Evolutionary conservation across 2,329 filamentous ascomycete genomes (phyloP).

Genomic region (Hypoxylon rubiginosum): DNA sequence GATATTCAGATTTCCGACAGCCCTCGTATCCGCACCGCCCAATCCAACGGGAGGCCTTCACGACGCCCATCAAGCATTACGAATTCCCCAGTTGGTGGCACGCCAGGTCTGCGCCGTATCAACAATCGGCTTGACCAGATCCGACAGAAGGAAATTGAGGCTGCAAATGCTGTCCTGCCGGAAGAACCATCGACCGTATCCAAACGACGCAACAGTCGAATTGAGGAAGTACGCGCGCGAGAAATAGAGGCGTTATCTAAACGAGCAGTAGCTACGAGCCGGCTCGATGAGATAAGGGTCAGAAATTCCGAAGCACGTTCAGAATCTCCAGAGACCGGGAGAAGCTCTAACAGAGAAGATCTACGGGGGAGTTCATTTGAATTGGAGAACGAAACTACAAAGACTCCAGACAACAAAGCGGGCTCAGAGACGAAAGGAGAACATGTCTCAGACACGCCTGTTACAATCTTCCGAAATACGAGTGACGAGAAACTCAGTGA

Average conservation of each 20-base stretch:
- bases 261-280: constrained; percentile 62
- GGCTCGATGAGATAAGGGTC: constrained; percentile 67
- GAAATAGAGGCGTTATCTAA: constrained; percentile 62
- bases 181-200: constrained; percentile 36
- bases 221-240: constrained; percentile 63
- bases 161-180: constrained; percentile 45
- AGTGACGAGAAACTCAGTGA: constrained; percentile 22
- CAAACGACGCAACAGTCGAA: constrained; percentile 57
- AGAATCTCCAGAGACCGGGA: constrained; percentile 58
- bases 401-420: constrained; percentile 15
- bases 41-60: constrained; percentile 46
- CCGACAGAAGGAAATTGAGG: constrained; percentile 53
- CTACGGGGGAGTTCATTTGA: constrained; percentile 24
- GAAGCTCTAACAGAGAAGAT: constrained; percentile 49
- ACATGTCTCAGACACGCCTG: constrained; percentile 9
- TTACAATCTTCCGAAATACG: constrained; percentile 17
- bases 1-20: constrained; percentile 69
- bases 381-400: constrained; percentile 7
- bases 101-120: constrained; percentile 46
- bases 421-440: constrained; percentile 4
- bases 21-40: constrained; percentile 62
- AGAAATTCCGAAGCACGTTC: constrained; percentile 60
- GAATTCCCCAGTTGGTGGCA: constrained; percentile 22
- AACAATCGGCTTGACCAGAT: constrained; percentile 56
- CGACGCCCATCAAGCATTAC: constrained; percentile 14